Evolutionary conservation across 257 asterid species (phyloP).

Genomic region (Paraleonurus japonicus): DNA sequence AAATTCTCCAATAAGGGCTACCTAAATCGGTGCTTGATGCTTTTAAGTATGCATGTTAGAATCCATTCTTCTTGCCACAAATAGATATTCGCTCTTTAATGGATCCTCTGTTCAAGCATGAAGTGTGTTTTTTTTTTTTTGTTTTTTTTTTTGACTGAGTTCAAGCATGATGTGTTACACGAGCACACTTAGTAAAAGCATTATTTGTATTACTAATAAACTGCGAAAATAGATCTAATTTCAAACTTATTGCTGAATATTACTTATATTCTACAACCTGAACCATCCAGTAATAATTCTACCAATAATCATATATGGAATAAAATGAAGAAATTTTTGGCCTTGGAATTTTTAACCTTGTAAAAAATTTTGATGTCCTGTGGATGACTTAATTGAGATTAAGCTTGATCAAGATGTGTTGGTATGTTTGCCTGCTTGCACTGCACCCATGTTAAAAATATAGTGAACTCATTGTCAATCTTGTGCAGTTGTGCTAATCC

Average conservation of each 20-base stretch:
- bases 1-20: not conserved
- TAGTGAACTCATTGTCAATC: not conserved
- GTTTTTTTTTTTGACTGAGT: too few relatives aligned
- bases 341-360: not conserved
- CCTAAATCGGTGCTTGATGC: conserved; percentile 1
- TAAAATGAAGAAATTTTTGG: not conserved
- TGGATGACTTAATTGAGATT: not conserved
- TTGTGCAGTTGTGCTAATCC: not conserved
- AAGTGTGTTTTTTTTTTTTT: too few relatives aligned
- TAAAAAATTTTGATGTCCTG: not conserved
- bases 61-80: not conserved
- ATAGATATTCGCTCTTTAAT: not conserved
- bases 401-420: conserved; percentile 7
- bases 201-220: not conserved
- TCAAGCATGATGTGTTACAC: too few relatives aligned
- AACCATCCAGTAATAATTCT: not conserved
- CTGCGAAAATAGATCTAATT: not conserved
- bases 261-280: not conserved
- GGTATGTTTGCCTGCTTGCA: not conserved
- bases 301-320: not conserved
- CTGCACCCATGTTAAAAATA: not conserved
- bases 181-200: too few relatives aligned
- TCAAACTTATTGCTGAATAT: not conserved
- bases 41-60: not conserved
- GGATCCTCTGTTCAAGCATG: too few relatives aligned